Evolutionary conservation across 495 filamentous ascomycete genomes (phyloP).

Genomic region (Cladorrhinum samala): DNA sequence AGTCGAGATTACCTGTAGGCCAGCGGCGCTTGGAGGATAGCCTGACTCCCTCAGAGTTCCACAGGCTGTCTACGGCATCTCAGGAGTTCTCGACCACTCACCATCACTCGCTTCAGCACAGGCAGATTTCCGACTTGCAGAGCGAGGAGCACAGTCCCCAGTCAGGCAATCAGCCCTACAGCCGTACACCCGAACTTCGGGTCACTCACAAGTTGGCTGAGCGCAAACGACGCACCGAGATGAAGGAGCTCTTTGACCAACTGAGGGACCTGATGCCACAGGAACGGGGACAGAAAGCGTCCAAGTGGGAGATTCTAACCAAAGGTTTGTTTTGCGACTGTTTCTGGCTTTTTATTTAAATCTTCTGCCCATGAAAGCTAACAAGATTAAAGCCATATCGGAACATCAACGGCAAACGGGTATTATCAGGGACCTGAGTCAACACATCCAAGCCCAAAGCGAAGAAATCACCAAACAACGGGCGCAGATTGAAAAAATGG

Average conservation of each 20-base stretch:
- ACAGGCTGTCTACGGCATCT: slow-evolving; percentile 27
- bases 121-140: slow-evolving; percentile 60
- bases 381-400: slow-evolving; percentile 39
- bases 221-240: slow-evolving; percentile 90
- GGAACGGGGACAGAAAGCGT: slow-evolving; percentile 85
- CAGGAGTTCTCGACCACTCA: slow-evolving; percentile 47
- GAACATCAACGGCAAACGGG: slow-evolving; percentile 47
- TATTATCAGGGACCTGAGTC: slow-evolving; percentile 30
- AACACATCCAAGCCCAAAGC: slow-evolving; percentile 11
- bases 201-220: slow-evolving; percentile 96
- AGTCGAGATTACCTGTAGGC: slow-evolving; percentile 62
- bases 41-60: slow-evolving; percentile 22
- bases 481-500: slow-evolving; percentile 41
- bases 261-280: slow-evolving; percentile 76
- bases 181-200: slow-evolving; percentile 87
- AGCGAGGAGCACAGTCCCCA: slow-evolving; percentile 51
- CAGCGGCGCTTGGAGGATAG: slow-evolving; percentile 62
- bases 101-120: slow-evolving; percentile 72
- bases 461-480: slow-evolving; percentile 23
- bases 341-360: neutral
- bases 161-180: slow-evolving; percentile 69
- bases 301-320: slow-evolving; percentile 98
- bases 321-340: slow-evolving; percentile 72
- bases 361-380: slow-evolving; percentile 2
- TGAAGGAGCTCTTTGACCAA: slow-evolving; percentile 95